Evolutionary conservation across 805 yeast species (phyloP).

Genomic region (Wickerhamomyces subpelliculosus): DNA sequence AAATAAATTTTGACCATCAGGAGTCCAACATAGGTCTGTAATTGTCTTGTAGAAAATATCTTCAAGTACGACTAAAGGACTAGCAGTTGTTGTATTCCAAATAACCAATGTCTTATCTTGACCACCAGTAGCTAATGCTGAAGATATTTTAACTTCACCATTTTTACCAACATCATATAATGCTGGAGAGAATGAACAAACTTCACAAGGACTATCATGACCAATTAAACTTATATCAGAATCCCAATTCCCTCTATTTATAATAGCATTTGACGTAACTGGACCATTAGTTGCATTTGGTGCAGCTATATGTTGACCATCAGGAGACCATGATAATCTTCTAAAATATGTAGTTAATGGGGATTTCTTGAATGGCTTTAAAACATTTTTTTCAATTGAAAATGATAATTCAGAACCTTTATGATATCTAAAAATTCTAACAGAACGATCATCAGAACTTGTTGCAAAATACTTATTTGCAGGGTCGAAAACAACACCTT

Average conservation of each 20-base stretch:
- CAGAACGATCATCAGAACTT: slow-evolving; percentile 90
- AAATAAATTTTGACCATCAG: slow-evolving; percentile 68
- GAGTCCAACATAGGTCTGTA: slow-evolving; percentile 87
- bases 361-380: slow-evolving; percentile 80
- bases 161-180: slow-evolving; percentile 35
- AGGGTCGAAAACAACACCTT: slow-evolving; percentile 96
- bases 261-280: slow-evolving; percentile 63
- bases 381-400: slow-evolving; percentile 75
- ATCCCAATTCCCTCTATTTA: slow-evolving; percentile 77
- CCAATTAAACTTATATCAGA: slow-evolving; percentile 70
- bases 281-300: slow-evolving; percentile 86
- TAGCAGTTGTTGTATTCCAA: slow-evolving; percentile 74
- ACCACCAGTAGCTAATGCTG: slow-evolving; percentile 92
- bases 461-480: slow-evolving; percentile 97
- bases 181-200: slow-evolving; percentile 67
- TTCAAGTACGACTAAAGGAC: slow-evolving; percentile 75
- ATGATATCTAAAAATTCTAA: slow-evolving; percentile 81
- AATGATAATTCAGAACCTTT: slow-evolving; percentile 73
- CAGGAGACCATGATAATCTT: slow-evolving; percentile 85
- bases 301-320: slow-evolving; percentile 79
- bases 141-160: slow-evolving; percentile 36
- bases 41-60: slow-evolving; percentile 73
- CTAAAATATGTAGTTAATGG: slow-evolving; percentile 90
- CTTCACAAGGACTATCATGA: slow-evolving; percentile 82
- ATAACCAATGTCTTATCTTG: slow-evolving; percentile 85